These are phyloP conservation scores for Suillus fuscotomentosus DNA, from an alignment of 768 basidiomycete genomes.

Conservation along the genomic window DNA sequence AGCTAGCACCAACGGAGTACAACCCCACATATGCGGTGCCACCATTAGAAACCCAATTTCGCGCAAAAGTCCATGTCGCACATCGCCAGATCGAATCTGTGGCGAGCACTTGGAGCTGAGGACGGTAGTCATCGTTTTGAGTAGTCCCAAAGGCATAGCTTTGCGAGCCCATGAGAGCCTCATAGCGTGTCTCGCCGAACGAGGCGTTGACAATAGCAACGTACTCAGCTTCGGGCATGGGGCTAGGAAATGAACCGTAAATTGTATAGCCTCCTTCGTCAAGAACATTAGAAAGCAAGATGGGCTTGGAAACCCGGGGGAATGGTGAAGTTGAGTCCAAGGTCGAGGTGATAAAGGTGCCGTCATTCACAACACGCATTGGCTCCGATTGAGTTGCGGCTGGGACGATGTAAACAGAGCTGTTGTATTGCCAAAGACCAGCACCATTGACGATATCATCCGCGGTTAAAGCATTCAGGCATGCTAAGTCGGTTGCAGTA, in stretches of 20 bases:
- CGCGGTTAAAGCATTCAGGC: slow-evolving; percentile 50
- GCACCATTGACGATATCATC: slow-evolving; percentile 48
- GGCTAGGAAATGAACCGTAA: slow-evolving; percentile 39
- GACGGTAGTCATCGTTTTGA: slow-evolving; percentile 35
- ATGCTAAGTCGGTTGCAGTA: slow-evolving; percentile 42
- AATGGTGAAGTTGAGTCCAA: slow-evolving; percentile 61
- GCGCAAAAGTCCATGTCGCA: slow-evolving; percentile 67
- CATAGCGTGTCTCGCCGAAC: slow-evolving; percentile 48
- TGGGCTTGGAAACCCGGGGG: slow-evolving; percentile 58
- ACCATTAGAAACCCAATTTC: slow-evolving; percentile 63
- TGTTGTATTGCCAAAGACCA: slow-evolving; percentile 43
- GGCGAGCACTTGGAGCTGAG: slow-evolving; percentile 54
- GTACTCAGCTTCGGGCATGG: slow-evolving; percentile 42
- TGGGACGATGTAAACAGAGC: slow-evolving; percentile 45
- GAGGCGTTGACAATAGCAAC: slow-evolving; percentile 35
- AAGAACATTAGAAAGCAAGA: slow-evolving; percentile 68
- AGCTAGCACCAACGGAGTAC: slow-evolving; percentile 66
- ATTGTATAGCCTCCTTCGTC: slow-evolving; percentile 75
- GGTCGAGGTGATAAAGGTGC: slow-evolving; percentile 64
- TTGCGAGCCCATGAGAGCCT: slow-evolving; percentile 40
- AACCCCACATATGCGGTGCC: slow-evolving; percentile 67
- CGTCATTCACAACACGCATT: slow-evolving; percentile 67
- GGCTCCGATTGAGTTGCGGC: slow-evolving; percentile 49
- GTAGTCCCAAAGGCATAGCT: slow-evolving; percentile 42
- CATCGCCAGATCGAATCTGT: slow-evolving; percentile 75